These are phyloP conservation scores for Lathyrus aphaca DNA, from an alignment of 306 rosid genomes.

Conservation along the genomic window DNA sequence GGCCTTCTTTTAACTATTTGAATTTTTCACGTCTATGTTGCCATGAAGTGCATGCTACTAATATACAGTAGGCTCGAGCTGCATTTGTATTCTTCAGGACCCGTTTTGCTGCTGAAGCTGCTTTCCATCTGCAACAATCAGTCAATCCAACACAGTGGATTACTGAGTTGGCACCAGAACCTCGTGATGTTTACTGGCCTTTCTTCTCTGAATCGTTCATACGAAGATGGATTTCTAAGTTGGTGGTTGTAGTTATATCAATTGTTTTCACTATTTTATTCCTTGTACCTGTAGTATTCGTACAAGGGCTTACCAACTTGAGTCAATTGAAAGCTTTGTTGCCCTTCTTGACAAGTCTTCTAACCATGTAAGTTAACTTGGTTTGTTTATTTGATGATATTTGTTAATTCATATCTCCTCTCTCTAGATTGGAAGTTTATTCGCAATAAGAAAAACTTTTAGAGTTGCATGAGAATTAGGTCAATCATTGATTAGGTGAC, in stretches of 20 bases:
- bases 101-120: constrained; percentile 76
- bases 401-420: constrained; percentile 3
- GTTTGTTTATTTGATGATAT: constrained; percentile 7
- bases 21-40: constrained; percentile 14
- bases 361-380: constrained; percentile 70
- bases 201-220: constrained; percentile 83
- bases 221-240: constrained; percentile 87
- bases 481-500: background rate
- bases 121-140: constrained; percentile 77
- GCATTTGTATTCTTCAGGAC: constrained; percentile 91
- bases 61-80: constrained; percentile 72
- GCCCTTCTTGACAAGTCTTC: constrained; percentile 80
- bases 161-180: constrained; percentile 91
- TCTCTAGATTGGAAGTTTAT: background rate
- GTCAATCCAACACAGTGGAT: constrained; percentile 81
- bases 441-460: constrained; percentile 1
- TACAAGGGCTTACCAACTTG: constrained; percentile 63
- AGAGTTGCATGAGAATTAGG: background rate
- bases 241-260: constrained; percentile 63
- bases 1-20: constrained; percentile 26
- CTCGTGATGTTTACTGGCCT: constrained; percentile 93
- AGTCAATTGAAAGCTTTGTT: constrained; percentile 75
- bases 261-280: constrained; percentile 65
- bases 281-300: constrained; percentile 77
- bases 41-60: constrained; percentile 34